These are phyloP conservation scores for Apiospora pterosperma DNA, from an alignment of 2,329 filamentous ascomycete genomes.

Conservation along the genomic window DNA sequence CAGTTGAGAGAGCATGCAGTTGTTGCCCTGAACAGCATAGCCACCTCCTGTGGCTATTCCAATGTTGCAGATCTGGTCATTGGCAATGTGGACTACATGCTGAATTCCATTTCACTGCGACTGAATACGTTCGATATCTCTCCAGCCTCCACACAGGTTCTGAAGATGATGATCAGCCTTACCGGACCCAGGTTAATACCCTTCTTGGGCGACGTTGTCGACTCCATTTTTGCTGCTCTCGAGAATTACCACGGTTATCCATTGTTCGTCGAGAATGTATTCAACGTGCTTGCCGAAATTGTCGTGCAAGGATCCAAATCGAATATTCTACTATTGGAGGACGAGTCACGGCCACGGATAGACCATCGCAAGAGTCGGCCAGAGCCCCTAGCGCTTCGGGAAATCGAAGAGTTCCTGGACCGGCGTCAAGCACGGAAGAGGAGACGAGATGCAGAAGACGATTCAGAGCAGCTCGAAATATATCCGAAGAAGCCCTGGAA, in stretches of 20 bases:
- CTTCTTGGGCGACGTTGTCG: slow-evolving; percentile 87
- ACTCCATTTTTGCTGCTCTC: slow-evolving; percentile 87
- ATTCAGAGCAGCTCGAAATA: slow-evolving; percentile 17
- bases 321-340: slow-evolving; percentile 44
- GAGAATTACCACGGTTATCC: slow-evolving; percentile 95
- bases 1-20: slow-evolving; percentile 78
- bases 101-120: slow-evolving; percentile 85
- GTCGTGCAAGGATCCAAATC: slow-evolving; percentile 75
- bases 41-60: slow-evolving; percentile 68
- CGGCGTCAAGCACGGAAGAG: slow-evolving; percentile 50
- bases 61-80: slow-evolving; percentile 78
- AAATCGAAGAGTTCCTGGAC: slow-evolving; percentile 57
- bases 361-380: slow-evolving; percentile 40
- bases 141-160: slow-evolving; percentile 83
- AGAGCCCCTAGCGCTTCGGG: slow-evolving; percentile 34
- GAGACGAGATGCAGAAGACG: slow-evolving; percentile 28
- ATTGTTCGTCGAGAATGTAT: slow-evolving; percentile 78
- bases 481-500: slow-evolving; percentile 35
- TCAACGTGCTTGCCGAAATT: slow-evolving; percentile 76
- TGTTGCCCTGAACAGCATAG: slow-evolving; percentile 76
- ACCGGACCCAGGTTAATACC: slow-evolving; percentile 79
- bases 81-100: slow-evolving; percentile 92
- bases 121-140: slow-evolving; percentile 91
- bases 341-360: slow-evolving; percentile 28
- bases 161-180: slow-evolving; percentile 90